Evolutionary conservation across 768 basidiomycete genomes (phyloP).

Genomic region (Butyriboletus loyo): DNA sequence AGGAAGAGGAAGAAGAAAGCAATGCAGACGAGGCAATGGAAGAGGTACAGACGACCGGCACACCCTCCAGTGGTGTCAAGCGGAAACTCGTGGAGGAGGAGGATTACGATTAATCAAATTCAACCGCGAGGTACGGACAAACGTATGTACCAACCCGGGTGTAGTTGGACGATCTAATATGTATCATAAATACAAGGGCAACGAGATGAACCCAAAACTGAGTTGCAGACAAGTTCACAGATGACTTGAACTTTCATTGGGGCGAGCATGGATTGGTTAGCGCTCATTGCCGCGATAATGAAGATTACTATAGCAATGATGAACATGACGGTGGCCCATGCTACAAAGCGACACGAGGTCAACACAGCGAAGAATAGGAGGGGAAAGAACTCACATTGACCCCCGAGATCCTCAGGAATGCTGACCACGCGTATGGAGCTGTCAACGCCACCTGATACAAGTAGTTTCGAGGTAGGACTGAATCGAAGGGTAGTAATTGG

Average conservation of each 20-base stretch:
- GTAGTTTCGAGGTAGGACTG: constrained; percentile 73
- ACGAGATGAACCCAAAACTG: neutral
- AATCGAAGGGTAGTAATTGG: constrained; percentile 88
- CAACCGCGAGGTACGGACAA: constrained; percentile 5
- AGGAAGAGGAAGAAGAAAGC: constrained; percentile 62
- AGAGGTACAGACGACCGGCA: constrained; percentile 57
- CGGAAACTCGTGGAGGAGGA: constrained; percentile 84
- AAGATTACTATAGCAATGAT: constrained; percentile 42
- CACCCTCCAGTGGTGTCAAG: constrained; percentile 63
- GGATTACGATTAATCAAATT: constrained; percentile 63
- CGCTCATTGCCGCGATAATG: constrained; percentile 37
- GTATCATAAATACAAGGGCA: constrained; percentile 26
- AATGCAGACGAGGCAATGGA: constrained; percentile 68
- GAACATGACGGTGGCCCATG: constrained; percentile 39
- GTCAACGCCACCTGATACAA: constrained; percentile 90
- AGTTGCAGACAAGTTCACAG: neutral
- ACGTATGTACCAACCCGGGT: neutral
- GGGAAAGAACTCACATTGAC: constrained; percentile 47
- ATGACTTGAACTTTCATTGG: too few relatives aligned
- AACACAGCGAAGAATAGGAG: constrained; percentile 22
- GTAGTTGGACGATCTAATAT: constrained; percentile 24
- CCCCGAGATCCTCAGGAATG: constrained; percentile 57
- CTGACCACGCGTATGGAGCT: constrained; percentile 77
- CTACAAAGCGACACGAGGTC: constrained; percentile 31
- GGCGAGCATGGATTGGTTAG: too few relatives aligned